Percentiles rank a stretch among this genome's conserved stretches.
Evolutionary conservation across 2,329 filamentous ascomycete species (phyloP).

Genomic region (Trichophyton equinum): DNA sequence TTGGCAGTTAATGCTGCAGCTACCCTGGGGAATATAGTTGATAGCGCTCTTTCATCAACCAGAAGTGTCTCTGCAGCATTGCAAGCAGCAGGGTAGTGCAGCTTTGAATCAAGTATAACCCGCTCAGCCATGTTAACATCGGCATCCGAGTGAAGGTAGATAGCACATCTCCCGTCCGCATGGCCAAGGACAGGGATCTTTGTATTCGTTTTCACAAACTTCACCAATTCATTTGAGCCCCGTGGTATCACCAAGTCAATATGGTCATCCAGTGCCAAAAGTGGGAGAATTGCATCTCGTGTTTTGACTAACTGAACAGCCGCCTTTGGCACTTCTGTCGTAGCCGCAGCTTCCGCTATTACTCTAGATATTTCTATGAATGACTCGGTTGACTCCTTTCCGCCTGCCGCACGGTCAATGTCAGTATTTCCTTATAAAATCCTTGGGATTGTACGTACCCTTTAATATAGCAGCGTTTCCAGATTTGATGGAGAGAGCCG

Average conservation of each 20-base stretch:
- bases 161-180: slow-evolving; percentile 81
- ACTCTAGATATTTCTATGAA: slow-evolving; percentile 80
- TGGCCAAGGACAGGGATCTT: slow-evolving; percentile 94
- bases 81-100: slow-evolving; percentile 87
- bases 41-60: slow-evolving; percentile 59
- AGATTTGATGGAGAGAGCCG: slow-evolving; percentile 88
- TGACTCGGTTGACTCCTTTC: slow-evolving; percentile 91
- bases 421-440: neutral
- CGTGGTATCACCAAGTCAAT: slow-evolving; percentile 94
- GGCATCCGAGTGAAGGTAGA: slow-evolving; percentile 72
- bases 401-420: slow-evolving; percentile 41
- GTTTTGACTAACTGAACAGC: slow-evolving; percentile 92
- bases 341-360: slow-evolving; percentile 64
- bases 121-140: slow-evolving; percentile 58
- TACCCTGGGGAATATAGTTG: slow-evolving; percentile 55
- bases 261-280: slow-evolving; percentile 72
- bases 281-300: slow-evolving; percentile 73
- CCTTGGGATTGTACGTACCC: slow-evolving; percentile 36
- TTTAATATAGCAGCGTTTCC: slow-evolving; percentile 96
- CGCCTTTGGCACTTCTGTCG: slow-evolving; percentile 64
- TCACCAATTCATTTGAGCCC: slow-evolving; percentile 78
- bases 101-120: slow-evolving; percentile 83
- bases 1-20: slow-evolving; percentile 61
- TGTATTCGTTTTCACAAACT: slow-evolving; percentile 78
- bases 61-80: slow-evolving; percentile 89